phyloP scores from a whole-genome alignment of 768 basidiomycete species.

The Tubosaeta sp. region DNA sequence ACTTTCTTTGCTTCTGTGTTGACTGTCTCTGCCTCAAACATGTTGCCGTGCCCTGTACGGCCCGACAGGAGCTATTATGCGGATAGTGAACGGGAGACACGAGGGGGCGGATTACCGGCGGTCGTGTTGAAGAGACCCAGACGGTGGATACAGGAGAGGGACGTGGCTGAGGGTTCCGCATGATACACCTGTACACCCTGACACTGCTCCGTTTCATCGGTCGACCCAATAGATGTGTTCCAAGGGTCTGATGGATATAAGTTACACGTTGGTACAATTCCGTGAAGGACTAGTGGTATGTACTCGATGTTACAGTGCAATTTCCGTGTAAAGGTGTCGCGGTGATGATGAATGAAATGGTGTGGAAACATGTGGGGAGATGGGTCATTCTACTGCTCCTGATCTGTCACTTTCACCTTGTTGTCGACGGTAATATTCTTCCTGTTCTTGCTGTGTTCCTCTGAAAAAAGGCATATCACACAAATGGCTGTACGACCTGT shows the following conservation, averaged over 20 bases:
- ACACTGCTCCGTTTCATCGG: not conserved
- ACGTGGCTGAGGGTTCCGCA: slow-evolving; percentile 13
- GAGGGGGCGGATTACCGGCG: slow-evolving; percentile 25
- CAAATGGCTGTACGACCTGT: slow-evolving; percentile 15
- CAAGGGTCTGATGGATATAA: slow-evolving; percentile 12
- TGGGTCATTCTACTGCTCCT: slow-evolving; percentile 13
- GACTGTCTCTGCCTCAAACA: slow-evolving; percentile 75
- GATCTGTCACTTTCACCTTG: slow-evolving; percentile 18
- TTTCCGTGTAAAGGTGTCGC: slow-evolving; percentile 23
- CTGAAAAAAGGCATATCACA: slow-evolving; percentile 32
- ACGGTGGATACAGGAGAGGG: slow-evolving; percentile 80
- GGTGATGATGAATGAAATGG: slow-evolving; percentile 4
- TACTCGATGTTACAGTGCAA: slow-evolving; percentile 28
- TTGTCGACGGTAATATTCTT: slow-evolving; percentile 48
- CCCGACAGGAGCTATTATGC: slow-evolving; percentile 53
- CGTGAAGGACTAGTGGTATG: slow-evolving; percentile 18
- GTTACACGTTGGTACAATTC: slow-evolving; percentile 22
- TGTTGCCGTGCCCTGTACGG: slow-evolving; percentile 78
- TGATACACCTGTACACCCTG: not conserved
- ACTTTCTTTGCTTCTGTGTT: slow-evolving; percentile 76
- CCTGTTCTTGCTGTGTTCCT: slow-evolving; percentile 60
- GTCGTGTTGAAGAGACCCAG: slow-evolving; percentile 61
- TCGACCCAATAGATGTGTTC: not conserved
- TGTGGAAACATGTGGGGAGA: slow-evolving; percentile 9
- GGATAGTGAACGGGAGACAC: slow-evolving; percentile 41